These are phyloP conservation scores for Debaryomyces prosopidis DNA, from an alignment of 805 yeast species.

Conservation along the genomic window DNA sequence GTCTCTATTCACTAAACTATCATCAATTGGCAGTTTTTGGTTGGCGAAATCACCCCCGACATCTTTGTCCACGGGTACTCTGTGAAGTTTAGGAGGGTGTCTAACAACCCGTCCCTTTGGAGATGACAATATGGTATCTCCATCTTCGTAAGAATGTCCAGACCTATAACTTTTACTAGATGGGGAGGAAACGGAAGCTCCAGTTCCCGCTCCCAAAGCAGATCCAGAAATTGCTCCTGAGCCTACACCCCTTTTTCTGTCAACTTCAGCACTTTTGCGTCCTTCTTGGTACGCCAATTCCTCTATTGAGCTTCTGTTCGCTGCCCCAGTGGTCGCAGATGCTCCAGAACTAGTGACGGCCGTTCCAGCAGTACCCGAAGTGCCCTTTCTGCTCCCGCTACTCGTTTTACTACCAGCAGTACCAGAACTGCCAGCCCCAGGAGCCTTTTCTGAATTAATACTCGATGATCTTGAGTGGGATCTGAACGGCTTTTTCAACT, in stretches of 20 bases:
- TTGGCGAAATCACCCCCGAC: slow-evolving; percentile 35
- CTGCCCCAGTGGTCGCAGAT: neutral
- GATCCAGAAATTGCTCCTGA: neutral
- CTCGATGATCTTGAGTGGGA: slow-evolving; percentile 5
- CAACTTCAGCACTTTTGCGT: neutral
- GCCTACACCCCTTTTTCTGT: neutral
- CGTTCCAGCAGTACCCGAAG: neutral
- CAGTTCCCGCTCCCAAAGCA: too few relatives aligned
- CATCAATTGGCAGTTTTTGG: slow-evolving; percentile 31
- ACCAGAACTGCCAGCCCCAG: too few relatives aligned
- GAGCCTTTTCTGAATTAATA: neutral
- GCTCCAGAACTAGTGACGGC: neutral
- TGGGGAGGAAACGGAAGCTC: neutral
- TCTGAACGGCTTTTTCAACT: slow-evolving; percentile 24
- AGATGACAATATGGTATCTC: slow-evolving; percentile 3
- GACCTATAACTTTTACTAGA: neutral
- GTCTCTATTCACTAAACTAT: slow-evolving; percentile 12
- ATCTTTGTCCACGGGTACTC: slow-evolving; percentile 28
- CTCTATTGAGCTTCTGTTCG: neutral
- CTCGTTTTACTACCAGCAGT: too few relatives aligned
- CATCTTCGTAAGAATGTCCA: neutral
- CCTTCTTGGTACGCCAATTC: slow-evolving; percentile 7
- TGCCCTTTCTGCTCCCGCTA: too few relatives aligned
- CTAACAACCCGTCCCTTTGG: slow-evolving; percentile 28
- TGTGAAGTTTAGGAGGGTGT: slow-evolving; percentile 29